Evolutionary conservation across 2,329 filamentous ascomycete species (phyloP).

Genomic region (Mycocentrospora acerina): DNA sequence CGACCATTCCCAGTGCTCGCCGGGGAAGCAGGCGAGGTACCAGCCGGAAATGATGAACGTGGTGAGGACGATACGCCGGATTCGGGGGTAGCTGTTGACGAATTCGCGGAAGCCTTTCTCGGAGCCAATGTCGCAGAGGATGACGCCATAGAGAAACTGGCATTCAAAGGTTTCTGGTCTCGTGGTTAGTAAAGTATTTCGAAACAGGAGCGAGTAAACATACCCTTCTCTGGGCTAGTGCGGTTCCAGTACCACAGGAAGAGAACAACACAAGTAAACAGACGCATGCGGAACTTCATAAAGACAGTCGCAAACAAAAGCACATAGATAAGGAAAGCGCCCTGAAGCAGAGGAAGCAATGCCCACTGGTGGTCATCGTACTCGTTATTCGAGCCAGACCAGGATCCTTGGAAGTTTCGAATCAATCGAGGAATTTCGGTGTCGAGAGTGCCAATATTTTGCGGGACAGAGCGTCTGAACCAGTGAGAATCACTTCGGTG

Average conservation of each 20-base stretch:
- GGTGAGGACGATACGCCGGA: constrained; percentile 43
- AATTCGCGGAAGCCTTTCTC: constrained; percentile 50
- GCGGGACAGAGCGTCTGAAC: constrained; percentile 54
- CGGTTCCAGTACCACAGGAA: constrained; percentile 54
- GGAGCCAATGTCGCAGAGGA: constrained; percentile 55
- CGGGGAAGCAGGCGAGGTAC: constrained; percentile 53
- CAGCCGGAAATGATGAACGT: constrained; percentile 48
- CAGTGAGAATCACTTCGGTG: constrained; percentile 53
- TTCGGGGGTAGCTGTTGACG: constrained; percentile 39
- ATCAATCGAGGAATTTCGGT: constrained; percentile 50
- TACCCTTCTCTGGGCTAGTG: constrained; percentile 49
- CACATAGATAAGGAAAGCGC: constrained; percentile 55
- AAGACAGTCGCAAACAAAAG: constrained; percentile 51
- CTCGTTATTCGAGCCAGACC: constrained; percentile 54
- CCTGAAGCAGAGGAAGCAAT: constrained; percentile 51
- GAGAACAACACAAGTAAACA: constrained; percentile 50
- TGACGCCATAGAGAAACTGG: constrained; percentile 54
- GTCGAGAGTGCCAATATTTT: constrained; percentile 46
- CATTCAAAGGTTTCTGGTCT: constrained; percentile 55
- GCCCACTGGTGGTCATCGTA: constrained; percentile 61
- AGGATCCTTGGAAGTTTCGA: constrained; percentile 50
- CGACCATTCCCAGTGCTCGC: constrained; percentile 53
- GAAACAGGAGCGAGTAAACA: no score
- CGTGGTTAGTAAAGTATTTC: constrained; percentile 9
- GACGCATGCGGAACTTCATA: constrained; percentile 51